Evolutionary conservation across 2,329 filamentous ascomycete genomes (phyloP).

Genomic region (Cadophora sp.): DNA sequence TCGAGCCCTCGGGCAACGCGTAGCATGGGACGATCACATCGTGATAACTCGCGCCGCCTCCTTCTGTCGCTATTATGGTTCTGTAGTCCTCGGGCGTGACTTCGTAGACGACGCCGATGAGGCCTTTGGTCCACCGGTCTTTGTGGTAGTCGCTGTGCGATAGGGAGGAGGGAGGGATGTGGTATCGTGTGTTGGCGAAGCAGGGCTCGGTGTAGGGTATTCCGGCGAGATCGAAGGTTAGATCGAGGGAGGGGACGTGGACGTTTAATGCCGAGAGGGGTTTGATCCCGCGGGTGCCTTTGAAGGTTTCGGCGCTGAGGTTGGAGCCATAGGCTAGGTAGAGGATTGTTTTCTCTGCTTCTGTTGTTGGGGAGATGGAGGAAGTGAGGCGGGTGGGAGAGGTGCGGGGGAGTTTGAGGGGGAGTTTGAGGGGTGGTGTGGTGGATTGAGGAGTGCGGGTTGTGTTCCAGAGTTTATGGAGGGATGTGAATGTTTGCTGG

Average conservation of each 20-base stretch:
- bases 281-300: conserved; percentile 76
- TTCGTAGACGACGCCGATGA: conserved; percentile 95
- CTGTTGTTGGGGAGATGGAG: conserved; percentile 14
- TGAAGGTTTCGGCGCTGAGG: conserved; percentile 80
- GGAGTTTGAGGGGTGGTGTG: conserved; percentile 15
- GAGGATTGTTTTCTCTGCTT: conserved; percentile 65
- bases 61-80: conserved; percentile 89
- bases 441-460: background rate
- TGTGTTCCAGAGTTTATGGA: conserved; percentile 26
- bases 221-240: conserved; percentile 87
- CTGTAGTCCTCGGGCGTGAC: conserved; percentile 83
- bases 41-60: conserved; percentile 82
- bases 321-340: conserved; percentile 95
- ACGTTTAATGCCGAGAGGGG: conserved; percentile 85
- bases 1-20: conserved; percentile 62
- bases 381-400: conserved; percentile 30
- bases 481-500: conserved; percentile 17
- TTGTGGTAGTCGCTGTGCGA: conserved; percentile 53
- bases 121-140: conserved; percentile 76
- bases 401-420: conserved; percentile 28
- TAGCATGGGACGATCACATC: conserved; percentile 84
- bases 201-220: conserved; percentile 89
- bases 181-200: conserved; percentile 81
- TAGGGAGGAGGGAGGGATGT: conserved; percentile 47
- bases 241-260: conserved; percentile 74